phyloP scores from a whole-genome alignment of 176 grass and related monocot genomes.

The Thalia dealbata region DNA sequence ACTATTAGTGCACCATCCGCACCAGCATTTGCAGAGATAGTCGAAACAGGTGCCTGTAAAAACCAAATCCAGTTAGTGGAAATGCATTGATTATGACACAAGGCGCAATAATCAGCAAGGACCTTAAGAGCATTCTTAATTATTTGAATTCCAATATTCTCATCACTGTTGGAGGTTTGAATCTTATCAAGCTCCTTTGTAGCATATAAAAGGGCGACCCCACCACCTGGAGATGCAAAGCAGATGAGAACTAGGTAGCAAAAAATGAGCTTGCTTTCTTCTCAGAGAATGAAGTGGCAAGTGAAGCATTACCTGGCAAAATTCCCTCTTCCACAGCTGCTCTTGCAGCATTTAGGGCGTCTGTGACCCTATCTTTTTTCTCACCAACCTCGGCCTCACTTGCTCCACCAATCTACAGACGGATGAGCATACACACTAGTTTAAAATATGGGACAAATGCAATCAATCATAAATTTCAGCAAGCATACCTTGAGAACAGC shows the following conservation, averaged over 20 bases:
- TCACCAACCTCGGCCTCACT: constrained; percentile 91
- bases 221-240: constrained; percentile 45
- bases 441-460: background rate
- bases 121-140: constrained; percentile 98
- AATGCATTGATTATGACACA: constrained; percentile 5
- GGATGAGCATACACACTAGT: constrained; percentile 6
- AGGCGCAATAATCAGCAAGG: constrained; percentile 7
- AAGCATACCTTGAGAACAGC: constrained; percentile 70
- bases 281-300: background rate
- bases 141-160: constrained; percentile 79
- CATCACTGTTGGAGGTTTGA: constrained; percentile 53
- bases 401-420: constrained; percentile 73
- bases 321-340: constrained; percentile 90
- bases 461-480: constrained; percentile 1
- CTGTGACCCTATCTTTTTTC: constrained; percentile 91
- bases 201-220: constrained; percentile 82
- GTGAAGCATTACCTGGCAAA: constrained; percentile 44
- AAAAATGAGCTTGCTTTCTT: background rate
- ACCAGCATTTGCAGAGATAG: constrained; percentile 77
- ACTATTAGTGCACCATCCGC: constrained; percentile 59
- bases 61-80: constrained; percentile 15
- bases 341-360: constrained; percentile 77
- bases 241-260: constrained; percentile 4
- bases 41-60: constrained; percentile 57
- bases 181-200: constrained; percentile 66